Percentiles rank a stretch among this genome's conserved stretches.
These are phyloP conservation scores for Wickerhamiella vanderwaltii DNA, from an alignment of 805 yeast species.

Conservation along the genomic window DNA sequence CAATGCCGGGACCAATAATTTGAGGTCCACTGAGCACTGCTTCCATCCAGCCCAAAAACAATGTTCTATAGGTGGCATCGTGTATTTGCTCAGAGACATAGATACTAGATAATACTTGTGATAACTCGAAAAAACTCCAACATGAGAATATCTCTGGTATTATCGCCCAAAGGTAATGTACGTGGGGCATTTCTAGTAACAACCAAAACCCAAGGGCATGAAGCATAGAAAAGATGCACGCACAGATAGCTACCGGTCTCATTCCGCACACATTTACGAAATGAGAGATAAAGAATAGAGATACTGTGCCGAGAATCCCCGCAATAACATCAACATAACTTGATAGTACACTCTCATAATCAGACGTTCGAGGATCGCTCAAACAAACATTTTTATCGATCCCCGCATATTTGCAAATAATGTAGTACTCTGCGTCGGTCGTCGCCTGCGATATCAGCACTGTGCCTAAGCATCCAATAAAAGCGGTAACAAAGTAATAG, in stretches of 20 bases:
- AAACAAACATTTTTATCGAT: neutral
- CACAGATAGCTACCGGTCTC: neutral
- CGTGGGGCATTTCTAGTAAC: neutral
- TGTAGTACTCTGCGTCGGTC: conserved; percentile 1
- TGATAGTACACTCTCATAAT: neutral
- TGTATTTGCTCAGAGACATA: neutral
- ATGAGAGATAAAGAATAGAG: neutral
- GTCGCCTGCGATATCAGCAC: neutral
- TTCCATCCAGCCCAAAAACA: conserved; percentile 5
- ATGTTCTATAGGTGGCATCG: neutral
- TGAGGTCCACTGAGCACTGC: neutral
- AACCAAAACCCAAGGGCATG: neutral
- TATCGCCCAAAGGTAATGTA: conserved; percentile 2
- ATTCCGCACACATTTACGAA: neutral
- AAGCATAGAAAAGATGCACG: neutral
- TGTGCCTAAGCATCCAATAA: neutral
- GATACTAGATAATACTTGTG: neutral
- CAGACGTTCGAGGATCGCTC: neutral
- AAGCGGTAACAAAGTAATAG: neutral
- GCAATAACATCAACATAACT: conserved; percentile 1
- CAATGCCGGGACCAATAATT: conserved; percentile 2
- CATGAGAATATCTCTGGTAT: neutral
- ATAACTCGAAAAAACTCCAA: neutral
- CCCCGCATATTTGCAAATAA: neutral
- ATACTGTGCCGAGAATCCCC: neutral